These are phyloP conservation scores for Phaseolus coccineus DNA, from an alignment of 331 rosid species.

Conservation along the genomic window DNA sequence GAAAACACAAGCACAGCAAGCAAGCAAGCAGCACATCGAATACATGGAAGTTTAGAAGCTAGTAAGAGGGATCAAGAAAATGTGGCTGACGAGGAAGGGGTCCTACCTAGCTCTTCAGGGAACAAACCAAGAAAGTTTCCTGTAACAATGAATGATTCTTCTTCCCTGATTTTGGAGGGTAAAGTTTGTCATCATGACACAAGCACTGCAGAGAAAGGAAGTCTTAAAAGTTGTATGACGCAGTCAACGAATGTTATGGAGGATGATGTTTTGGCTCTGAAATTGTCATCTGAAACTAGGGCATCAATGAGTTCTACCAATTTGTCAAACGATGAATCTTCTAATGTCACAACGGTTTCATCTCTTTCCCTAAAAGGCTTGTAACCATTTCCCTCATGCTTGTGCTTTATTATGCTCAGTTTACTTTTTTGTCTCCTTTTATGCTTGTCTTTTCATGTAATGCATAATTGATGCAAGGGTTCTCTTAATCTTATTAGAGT, in stretches of 20 bases:
- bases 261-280: constrained; percentile 62
- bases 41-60: constrained; percentile 49
- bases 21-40: constrained; percentile 57
- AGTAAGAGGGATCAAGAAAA: constrained; percentile 53
- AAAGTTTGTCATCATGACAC: constrained; percentile 47
- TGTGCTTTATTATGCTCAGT: constrained; percentile 9
- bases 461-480: neutral
- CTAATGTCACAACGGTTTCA: constrained; percentile 58
- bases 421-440: neutral
- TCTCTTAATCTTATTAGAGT: neutral
- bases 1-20: constrained; percentile 60
- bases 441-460: neutral
- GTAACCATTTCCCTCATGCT: constrained; percentile 38
- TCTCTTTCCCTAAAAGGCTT: constrained; percentile 84
- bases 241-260: constrained; percentile 51
- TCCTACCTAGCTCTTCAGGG: constrained; percentile 43
- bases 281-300: constrained; percentile 66
- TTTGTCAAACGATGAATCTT: constrained; percentile 68
- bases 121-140: constrained; percentile 56
- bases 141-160: constrained; percentile 41
- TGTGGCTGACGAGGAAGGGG: constrained; percentile 49
- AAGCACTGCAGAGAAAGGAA: constrained; percentile 49
- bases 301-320: constrained; percentile 61
- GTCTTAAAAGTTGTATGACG: constrained; percentile 48
- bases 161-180: constrained; percentile 49